These are phyloP conservation scores for Paraconiothyrium sp. DNA, from an alignment of 2,329 filamentous ascomycete genomes.

Conservation along the genomic window DNA sequence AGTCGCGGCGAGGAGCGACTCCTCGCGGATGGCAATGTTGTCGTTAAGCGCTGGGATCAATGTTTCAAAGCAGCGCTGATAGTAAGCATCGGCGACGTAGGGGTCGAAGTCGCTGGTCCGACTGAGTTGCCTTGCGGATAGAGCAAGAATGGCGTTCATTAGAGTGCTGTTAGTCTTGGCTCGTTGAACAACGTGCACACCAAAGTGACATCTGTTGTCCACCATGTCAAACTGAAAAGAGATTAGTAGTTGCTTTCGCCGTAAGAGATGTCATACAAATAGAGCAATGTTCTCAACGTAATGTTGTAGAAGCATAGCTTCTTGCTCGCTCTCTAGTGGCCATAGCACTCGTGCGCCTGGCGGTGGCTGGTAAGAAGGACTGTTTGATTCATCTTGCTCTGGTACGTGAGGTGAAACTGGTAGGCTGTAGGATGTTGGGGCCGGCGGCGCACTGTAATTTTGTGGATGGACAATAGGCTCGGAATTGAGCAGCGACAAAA, in stretches of 20 bases:
- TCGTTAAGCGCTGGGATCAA: slow-evolving; percentile 53
- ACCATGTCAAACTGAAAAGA: slow-evolving; percentile 46
- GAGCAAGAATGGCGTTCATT: slow-evolving; percentile 55
- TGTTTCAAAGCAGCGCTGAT: slow-evolving; percentile 52
- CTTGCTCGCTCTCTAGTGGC: slow-evolving; percentile 48
- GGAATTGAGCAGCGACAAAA: slow-evolving; percentile 45
- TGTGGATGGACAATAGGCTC: slow-evolving; percentile 39
- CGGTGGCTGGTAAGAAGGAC: slow-evolving; percentile 43
- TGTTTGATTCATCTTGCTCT: slow-evolving; percentile 25
- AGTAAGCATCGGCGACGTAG: slow-evolving; percentile 54
- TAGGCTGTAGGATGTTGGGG: slow-evolving; percentile 29
- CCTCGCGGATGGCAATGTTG: slow-evolving; percentile 51
- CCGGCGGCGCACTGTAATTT: slow-evolving; percentile 18
- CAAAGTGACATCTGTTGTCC: slow-evolving; percentile 45
- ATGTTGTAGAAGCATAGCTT: slow-evolving; percentile 48
- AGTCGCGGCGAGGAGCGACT: slow-evolving; percentile 53
- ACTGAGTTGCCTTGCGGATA: slow-evolving; percentile 55
- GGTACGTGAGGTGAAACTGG: slow-evolving; percentile 18
- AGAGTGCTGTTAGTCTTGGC: slow-evolving; percentile 51
- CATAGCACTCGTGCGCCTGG: slow-evolving; percentile 43
- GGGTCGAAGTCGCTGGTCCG: slow-evolving; percentile 52
- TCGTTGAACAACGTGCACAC: slow-evolving; percentile 46
- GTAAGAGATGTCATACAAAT: slow-evolving; percentile 36
- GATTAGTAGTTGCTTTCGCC: not conserved
- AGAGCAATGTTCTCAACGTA: slow-evolving; percentile 49